Percentiles rank a stretch among this genome's conserved stretches.
These are phyloP conservation scores for Yarrowia sp. DNA, from an alignment of 805 yeast species.

Conservation along the genomic window DNA sequence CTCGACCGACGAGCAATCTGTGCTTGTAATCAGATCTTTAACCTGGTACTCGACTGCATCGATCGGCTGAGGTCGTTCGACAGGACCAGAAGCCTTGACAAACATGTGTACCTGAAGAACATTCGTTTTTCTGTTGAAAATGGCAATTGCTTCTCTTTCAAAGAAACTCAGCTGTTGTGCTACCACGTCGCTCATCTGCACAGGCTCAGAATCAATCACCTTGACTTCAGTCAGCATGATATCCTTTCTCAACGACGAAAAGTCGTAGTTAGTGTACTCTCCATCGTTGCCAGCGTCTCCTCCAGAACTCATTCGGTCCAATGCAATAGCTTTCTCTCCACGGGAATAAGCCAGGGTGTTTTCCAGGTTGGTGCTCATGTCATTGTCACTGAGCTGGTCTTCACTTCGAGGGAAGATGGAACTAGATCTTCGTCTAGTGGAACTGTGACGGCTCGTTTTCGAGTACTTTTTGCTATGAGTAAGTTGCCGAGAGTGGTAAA, in stretches of 20 bases:
- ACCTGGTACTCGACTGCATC: conserved; percentile 37
- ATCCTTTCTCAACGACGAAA: conserved; percentile 52
- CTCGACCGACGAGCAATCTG: conserved; percentile 33
- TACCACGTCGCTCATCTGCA: conserved; percentile 27
- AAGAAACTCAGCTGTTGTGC: conserved; percentile 44
- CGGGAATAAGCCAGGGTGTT: conserved; percentile 27
- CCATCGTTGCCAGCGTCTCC: conserved; percentile 34
- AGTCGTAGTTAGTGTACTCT: neutral
- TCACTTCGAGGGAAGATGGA: conserved; percentile 21
- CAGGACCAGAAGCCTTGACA: conserved; percentile 38
- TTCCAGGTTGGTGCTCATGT: conserved; percentile 28
- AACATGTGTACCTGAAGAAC: conserved; percentile 53
- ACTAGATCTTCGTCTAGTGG: conserved; percentile 28
- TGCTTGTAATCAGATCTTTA: conserved; percentile 40
- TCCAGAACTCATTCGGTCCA: conserved; percentile 28
- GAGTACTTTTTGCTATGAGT: conserved; percentile 26
- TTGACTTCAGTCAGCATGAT: conserved; percentile 59
- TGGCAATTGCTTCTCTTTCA: conserved; percentile 59
- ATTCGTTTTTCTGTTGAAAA: conserved; percentile 45
- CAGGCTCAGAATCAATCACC: conserved; percentile 40
- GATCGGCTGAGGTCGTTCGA: conserved; percentile 39
- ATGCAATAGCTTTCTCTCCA: conserved; percentile 29
- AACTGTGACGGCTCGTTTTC: conserved; percentile 16
- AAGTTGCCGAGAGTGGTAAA: conserved; percentile 56
- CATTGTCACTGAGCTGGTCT: conserved; percentile 26